Evolutionary conservation across 352 stramenopile species (phyloP).

Genomic region (Globisporangium mamillatum): DNA sequence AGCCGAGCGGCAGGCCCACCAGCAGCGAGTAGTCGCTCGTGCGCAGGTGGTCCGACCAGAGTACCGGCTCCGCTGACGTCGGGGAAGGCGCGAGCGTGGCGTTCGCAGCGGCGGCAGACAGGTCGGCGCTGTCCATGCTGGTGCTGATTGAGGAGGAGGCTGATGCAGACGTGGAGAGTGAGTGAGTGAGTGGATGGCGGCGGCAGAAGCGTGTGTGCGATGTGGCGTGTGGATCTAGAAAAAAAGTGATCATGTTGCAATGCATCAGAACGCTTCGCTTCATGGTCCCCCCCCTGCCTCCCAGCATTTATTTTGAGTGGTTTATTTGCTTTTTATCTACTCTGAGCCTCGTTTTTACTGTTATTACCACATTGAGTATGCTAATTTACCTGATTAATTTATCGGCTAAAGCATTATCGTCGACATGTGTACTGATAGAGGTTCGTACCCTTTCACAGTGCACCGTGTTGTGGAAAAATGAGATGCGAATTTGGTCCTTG

Average conservation of each 20-base stretch:
- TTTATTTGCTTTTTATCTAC: background rate
- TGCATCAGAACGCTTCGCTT: background rate
- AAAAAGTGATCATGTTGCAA: background rate
- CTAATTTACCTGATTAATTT: background rate
- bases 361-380: background rate
- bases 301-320: background rate
- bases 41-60: constrained; percentile 66
- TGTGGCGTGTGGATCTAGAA: background rate
- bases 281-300: background rate
- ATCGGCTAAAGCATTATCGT: background rate
- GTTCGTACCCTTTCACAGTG: background rate
- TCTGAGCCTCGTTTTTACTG: too few species aligned
- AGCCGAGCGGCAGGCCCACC: constrained; percentile 56
- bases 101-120: background rate
- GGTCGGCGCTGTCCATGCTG: constrained; percentile 5
- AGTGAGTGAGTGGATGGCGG: background rate
- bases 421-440: background rate
- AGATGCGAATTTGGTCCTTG: background rate
- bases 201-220: background rate
- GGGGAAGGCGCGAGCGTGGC: background rate
- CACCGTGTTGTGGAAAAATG: background rate
- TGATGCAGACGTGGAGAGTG: background rate
- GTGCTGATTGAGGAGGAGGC: too few species aligned
- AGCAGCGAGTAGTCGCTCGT: constrained; percentile 63
- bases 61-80: constrained; percentile 15